A percentile compares a stretch with the other conserved stretches of the same genome.
phyloP scores from a whole-genome alignment of 1,284 basidiomycete species.

The Cerrena zonata region DNA sequence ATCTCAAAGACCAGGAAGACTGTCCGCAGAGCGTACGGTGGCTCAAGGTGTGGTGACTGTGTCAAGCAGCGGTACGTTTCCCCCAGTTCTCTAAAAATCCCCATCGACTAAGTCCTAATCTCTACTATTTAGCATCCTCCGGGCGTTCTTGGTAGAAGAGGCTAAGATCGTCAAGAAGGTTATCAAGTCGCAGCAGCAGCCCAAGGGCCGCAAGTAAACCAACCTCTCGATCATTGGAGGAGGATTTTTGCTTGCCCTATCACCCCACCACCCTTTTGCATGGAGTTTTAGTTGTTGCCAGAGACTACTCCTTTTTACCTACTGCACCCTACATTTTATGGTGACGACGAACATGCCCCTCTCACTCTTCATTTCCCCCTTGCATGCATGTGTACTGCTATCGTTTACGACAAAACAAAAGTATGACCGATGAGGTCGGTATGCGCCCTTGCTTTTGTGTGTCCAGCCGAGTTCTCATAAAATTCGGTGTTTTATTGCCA shows the following conservation, averaged over 20 bases:
- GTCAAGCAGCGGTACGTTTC: slow-evolving; percentile 79
- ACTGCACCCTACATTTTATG: slow-evolving; percentile 10
- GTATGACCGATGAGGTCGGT: slow-evolving; percentile 27
- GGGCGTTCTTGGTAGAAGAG: slow-evolving; percentile 98
- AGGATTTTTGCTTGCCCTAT: slow-evolving; percentile 10
- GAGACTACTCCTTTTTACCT: slow-evolving; percentile 3
- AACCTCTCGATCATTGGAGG: slow-evolving; percentile 5
- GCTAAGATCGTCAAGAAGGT: slow-evolving; percentile 99
- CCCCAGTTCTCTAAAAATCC: no score
- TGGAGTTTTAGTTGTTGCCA: slow-evolving; percentile 7
- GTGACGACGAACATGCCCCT: slow-evolving; percentile 18
- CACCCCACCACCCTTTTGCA: no score
- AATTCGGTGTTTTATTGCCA: no score
- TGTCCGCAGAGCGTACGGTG: slow-evolving; percentile 89
- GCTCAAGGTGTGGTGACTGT: slow-evolving; percentile 89
- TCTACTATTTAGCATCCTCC: slow-evolving; percentile 71
- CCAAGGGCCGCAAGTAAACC: slow-evolving; percentile 29
- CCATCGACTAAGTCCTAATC: no score
- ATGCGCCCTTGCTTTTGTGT: slow-evolving; percentile 14
- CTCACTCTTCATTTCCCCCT: slow-evolving; percentile 17
- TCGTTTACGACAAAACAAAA: slow-evolving; percentile 21
- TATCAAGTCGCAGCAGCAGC: slow-evolving; percentile 81
- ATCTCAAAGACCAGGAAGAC: slow-evolving; percentile 95
- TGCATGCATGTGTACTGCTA: slow-evolving; percentile 29
- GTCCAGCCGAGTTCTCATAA: no score